These are phyloP conservation scores for Podochytrium sp. DNA, from an alignment of 192 early-diverging fungal species.

Conservation along the genomic window DNA sequence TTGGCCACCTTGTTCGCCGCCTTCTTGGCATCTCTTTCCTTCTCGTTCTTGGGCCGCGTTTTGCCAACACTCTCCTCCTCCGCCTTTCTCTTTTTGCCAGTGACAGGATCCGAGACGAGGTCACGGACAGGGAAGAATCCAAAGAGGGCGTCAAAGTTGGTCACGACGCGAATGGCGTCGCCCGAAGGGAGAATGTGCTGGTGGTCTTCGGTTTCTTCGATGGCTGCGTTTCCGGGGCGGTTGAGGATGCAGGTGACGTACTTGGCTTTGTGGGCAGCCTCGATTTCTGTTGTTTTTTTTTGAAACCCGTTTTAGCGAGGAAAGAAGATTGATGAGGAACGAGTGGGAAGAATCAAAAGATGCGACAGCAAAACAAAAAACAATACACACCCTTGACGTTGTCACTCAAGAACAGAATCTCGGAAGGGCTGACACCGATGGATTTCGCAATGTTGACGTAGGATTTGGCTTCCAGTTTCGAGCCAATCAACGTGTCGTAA, in stretches of 20 bases:
- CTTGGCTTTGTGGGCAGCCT: constrained; percentile 74
- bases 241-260: constrained; percentile 70
- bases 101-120: background rate
- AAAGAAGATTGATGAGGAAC: background rate
- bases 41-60: background rate
- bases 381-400: constrained; percentile 69
- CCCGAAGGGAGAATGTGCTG: background rate
- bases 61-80: no score
- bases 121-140: no score
- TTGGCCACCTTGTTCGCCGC: background rate
- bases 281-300: constrained; percentile 61
- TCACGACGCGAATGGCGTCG: constrained; percentile 25
- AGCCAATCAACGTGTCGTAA: constrained; percentile 91
- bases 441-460: constrained; percentile 77
- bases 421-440: constrained; percentile 54
- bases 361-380: background rate
- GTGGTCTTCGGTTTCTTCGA: constrained; percentile 31
- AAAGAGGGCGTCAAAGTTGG: constrained; percentile 37
- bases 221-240: constrained; percentile 76
- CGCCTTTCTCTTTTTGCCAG: no score
- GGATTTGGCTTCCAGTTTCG: constrained; percentile 69
- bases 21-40: background rate
- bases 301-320: background rate
- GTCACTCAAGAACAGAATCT: constrained; percentile 90
- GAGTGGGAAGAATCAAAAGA: no score